Conservation (phyloP, 768 basidiomycete species). For the Trametes coccinea region DNA sequence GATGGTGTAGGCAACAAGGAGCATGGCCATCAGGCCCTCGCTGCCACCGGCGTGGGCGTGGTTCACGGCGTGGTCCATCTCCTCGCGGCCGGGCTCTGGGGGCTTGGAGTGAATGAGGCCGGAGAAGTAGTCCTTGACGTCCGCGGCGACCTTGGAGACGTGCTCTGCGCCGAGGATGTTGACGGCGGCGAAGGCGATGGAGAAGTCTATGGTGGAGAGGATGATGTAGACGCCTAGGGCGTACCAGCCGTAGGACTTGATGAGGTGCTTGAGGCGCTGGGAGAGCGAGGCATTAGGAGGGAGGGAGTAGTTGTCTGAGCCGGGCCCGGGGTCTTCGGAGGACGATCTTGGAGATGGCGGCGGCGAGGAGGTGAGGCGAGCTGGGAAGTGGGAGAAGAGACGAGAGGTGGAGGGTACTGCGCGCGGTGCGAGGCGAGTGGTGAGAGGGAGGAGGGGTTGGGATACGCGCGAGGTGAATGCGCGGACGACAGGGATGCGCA, state of each 20-base stretch:
- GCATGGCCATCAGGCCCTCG: constrained; percentile 87
- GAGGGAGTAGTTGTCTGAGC: constrained; percentile 20
- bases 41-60: constrained; percentile 43
- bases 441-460: constrained; percentile 49
- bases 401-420: constrained; percentile 36
- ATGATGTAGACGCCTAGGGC: constrained; percentile 87
- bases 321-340: constrained; percentile 20
- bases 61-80: constrained; percentile 47
- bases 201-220: constrained; percentile 77
- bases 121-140: constrained; percentile 51
- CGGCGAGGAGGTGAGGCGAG: constrained; percentile 47
- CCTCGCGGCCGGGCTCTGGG: constrained; percentile 67
- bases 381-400: constrained; percentile 49
- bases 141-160: constrained; percentile 66
- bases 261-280: constrained; percentile 75
- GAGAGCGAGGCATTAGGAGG: constrained; percentile 60
- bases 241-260: constrained; percentile 94
- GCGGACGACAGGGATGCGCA: constrained; percentile 49
- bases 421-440: constrained; percentile 38
- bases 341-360: constrained; percentile 32
- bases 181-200: constrained; percentile 80
- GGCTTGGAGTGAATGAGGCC: constrained; percentile 52
- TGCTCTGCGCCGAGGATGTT: constrained; percentile 89
- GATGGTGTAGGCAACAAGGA: constrained; percentile 89
- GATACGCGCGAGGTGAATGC: constrained; percentile 45